Percentiles rank a stretch among this genome's conserved stretches.
Evolutionary conservation across 176 grass and related monocot genomes (phyloP).

Genomic region (Cenchrus purpureus): DNA sequence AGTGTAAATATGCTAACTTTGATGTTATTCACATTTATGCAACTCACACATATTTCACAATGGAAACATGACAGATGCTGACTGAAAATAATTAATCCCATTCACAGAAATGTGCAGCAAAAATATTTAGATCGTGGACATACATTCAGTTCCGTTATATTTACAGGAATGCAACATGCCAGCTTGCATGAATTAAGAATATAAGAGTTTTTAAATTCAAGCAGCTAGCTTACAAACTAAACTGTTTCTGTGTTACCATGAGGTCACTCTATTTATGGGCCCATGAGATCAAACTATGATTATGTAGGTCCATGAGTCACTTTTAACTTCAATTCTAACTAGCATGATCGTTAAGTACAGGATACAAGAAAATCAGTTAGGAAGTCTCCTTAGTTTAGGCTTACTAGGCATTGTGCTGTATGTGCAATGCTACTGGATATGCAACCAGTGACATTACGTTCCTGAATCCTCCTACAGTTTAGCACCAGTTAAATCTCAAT

Average conservation of each 20-base stretch:
- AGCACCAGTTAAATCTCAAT: no score
- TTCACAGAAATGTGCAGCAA: conserved; percentile 11
- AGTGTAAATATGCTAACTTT: background rate
- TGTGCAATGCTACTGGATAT: no score
- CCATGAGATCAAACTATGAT: background rate
- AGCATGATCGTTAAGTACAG: background rate
- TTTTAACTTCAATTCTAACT: background rate
- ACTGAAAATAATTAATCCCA: background rate
- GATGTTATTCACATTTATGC: background rate
- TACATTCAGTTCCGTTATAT: background rate
- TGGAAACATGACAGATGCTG: background rate
- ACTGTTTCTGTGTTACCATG: background rate
- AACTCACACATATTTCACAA: conserved; percentile 4
- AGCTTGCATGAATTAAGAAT: background rate
- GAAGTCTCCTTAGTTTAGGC: background rate
- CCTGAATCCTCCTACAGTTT: no score
- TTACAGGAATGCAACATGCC: background rate
- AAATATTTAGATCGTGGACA: background rate
- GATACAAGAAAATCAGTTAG: background rate
- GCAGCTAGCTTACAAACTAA: background rate
- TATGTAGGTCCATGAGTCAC: background rate
- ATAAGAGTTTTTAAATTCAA: background rate
- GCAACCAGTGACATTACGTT: no score
- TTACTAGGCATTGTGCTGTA: no score
- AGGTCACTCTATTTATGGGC: background rate